Base-by-base conservation (phyloP, 225 moss, liverwort and hornwort species). In the Anthoceros angustus region DNA sequence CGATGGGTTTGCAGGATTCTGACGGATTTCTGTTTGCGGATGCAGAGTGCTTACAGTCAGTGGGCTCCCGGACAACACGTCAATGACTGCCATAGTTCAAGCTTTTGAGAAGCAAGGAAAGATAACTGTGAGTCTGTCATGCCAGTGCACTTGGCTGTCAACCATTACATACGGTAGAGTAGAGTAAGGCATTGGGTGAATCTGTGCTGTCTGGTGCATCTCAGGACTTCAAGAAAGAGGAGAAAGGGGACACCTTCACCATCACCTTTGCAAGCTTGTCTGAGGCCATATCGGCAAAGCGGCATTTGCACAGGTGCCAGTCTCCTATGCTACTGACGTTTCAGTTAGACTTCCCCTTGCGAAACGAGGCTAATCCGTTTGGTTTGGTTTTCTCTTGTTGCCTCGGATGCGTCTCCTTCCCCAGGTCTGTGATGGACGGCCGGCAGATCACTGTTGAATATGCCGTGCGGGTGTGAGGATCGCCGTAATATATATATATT, bases 81-180 rank as follows among this genome's bases (percentile, higher is more conserved):
- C 93, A 39, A 93, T 93, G 90, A 82, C 90, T 21, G 72, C 76
- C 49, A 87, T 93, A 55, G 90, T 93, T 74, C 90, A 82, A 80
- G 86, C 87, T 69, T 93, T 93, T 75, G 93, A 93, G 75, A 93
- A 86, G 77, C 90, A 87, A 77, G 93, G 93, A 49, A 90, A 90
- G 68, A 84, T 93, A 62, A 80, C 76, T 75, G 93, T 93, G 75
- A 63, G 81, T 66, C 12, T 12, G 5, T 8, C 16, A 41, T 21
- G 60, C 10, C 18, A 48, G 5, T 20, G 12, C 6, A 8, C 55
- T 6, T 55, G 0, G 55, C 5, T 8, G 6, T 15, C n/a, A 41
- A 10, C 61, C 43, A 16, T 9, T 12, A 4, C 7, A 32, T 43
- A 12, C 46, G 10, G 42, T 11, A 55, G 61, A 42, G 40, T 3